Percentiles rank a stretch among this genome's conserved stretches.
These are phyloP conservation scores for Escallonia herrerae DNA, from an alignment of 129 eudicot species.

Conservation along the genomic window DNA sequence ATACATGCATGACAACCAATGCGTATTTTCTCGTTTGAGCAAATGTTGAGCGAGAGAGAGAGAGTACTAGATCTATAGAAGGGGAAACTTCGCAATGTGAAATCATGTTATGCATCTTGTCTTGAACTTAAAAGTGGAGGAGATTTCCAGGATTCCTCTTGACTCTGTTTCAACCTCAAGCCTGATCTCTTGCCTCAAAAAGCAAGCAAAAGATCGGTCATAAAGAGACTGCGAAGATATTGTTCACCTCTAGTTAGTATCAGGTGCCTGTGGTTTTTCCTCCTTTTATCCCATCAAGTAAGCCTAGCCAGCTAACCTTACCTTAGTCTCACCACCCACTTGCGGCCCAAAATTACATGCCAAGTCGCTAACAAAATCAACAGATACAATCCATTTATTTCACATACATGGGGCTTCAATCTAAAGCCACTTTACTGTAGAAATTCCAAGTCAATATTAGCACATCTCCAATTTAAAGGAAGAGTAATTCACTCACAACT, in stretches of 20 bases:
- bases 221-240: constrained; percentile 8
- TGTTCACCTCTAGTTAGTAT: constrained; percentile 4
- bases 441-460: too few relatives aligned
- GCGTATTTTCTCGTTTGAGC: too few relatives aligned
- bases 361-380: too few relatives aligned
- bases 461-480: too few relatives aligned
- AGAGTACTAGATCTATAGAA: background rate
- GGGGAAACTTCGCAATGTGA: background rate
- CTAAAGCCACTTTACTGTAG: too few relatives aligned
- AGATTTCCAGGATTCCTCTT: constrained; percentile 7
- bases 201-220: background rate
- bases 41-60: too few relatives aligned
- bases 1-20: too few relatives aligned
- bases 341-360: background rate
- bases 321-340: background rate
- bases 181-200: constrained; percentile 9
- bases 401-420: too few relatives aligned
- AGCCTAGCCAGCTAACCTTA: background rate
- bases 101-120: background rate
- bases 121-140: background rate
- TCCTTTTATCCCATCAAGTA: constrained; percentile 20
- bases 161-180: background rate
- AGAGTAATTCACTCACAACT: too few relatives aligned
- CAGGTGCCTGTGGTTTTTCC: constrained; percentile 23
- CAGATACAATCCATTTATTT: too few relatives aligned